Conservation (phyloP, 108 stramenopile genomes). For the Cyclotella atomus region DNA sequence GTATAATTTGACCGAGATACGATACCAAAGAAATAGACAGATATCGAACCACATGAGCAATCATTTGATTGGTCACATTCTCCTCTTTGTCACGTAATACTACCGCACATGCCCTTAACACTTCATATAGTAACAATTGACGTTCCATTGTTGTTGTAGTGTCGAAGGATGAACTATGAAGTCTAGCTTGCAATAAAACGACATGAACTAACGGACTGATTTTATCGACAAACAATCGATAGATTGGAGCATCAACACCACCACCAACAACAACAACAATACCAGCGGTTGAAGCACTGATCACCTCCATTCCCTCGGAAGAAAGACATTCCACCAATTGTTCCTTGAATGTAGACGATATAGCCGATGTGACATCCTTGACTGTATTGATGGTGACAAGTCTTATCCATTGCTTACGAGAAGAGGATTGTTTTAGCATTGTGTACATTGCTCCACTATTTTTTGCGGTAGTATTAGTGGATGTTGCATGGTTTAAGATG, state of each 20-base stretch:
- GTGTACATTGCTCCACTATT: constrained; percentile 17
- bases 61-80: constrained; percentile 5
- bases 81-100: background rate
- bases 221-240: no score
- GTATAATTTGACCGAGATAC: constrained; percentile 24
- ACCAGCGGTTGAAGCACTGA: background rate
- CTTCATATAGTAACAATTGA: constrained; percentile 20
- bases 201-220: constrained; percentile 26
- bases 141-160: constrained; percentile 18
- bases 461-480: background rate
- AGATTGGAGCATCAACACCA: no score
- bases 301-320: background rate
- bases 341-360: background rate
- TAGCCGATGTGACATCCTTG: background rate
- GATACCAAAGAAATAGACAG: constrained; percentile 26
- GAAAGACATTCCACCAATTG: background rate
- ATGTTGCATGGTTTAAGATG: no score
- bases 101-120: constrained; percentile 12
- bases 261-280: constrained; percentile 6
- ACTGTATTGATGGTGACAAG: constrained; percentile 4
- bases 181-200: constrained; percentile 12
- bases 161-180: background rate
- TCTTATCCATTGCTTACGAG: constrained; percentile 43
- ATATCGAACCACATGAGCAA: constrained; percentile 20
- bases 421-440: constrained; percentile 17